Percentiles rank a stretch among this genome's conserved stretches.
phyloP scores from a whole-genome alignment of 106 monocot species.

The Allium fistulosum region DNA sequence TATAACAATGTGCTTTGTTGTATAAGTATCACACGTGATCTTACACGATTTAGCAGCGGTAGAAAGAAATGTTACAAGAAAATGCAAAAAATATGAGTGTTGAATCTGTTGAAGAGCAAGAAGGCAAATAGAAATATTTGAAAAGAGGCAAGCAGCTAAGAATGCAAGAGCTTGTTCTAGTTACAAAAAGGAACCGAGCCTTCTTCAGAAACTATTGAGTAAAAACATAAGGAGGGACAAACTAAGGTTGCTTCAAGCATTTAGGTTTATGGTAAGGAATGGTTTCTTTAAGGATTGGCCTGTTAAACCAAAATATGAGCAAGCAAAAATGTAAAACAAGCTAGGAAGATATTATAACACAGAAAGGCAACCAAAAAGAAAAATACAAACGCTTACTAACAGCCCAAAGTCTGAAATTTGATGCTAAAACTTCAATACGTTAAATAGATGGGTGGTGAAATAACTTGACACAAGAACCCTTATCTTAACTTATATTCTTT shows the following conservation, averaged over 20 bases:
- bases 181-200: conserved; percentile 47
- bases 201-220: conserved; percentile 74
- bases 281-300: conserved; percentile 60
- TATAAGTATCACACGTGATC: background rate
- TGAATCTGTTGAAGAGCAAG: conserved; percentile 53
- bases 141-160: conserved; percentile 32
- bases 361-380: too few relatives aligned
- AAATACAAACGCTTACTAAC: too few relatives aligned
- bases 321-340: too few relatives aligned
- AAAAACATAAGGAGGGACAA: conserved; percentile 66
- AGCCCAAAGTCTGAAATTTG: too few relatives aligned
- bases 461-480: too few relatives aligned
- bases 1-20: background rate
- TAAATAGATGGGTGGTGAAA: too few relatives aligned
- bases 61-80: conserved; percentile 72
- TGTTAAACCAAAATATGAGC: conserved; percentile 3
- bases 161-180: background rate
- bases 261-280: conserved; percentile 77
- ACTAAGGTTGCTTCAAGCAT: conserved; percentile 56
- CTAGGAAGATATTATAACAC: too few relatives aligned
- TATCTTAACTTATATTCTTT: too few relatives aligned
- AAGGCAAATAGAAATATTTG: background rate
- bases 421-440: too few relatives aligned
- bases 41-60: conserved; percentile 42
- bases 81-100: conserved; percentile 73